These are phyloP conservation scores for Spinacia oleracea DNA, from an alignment of 179 eudicot species.

Conservation along the genomic window DNA sequence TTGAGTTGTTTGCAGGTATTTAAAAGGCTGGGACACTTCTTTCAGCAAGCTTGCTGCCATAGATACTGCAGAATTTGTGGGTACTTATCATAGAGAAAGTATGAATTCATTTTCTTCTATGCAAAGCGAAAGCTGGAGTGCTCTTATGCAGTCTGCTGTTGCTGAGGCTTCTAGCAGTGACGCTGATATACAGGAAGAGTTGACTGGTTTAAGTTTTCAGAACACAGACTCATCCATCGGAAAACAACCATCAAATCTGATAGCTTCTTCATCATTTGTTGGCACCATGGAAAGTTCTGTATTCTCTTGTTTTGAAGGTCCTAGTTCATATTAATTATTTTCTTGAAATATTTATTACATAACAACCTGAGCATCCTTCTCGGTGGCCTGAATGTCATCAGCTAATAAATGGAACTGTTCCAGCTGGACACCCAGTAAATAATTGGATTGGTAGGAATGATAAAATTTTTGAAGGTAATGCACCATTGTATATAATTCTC, in stretches of 20 bases:
- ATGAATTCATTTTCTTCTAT: conserved; percentile 44
- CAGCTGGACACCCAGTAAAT: conserved; percentile 6
- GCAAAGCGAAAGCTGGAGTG: conserved; percentile 91
- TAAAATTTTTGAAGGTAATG: background rate
- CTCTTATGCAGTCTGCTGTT: conserved; percentile 94
- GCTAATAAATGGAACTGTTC: background rate
- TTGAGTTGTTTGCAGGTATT: too few relatives aligned
- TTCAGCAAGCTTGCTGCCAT: conserved; percentile 50
- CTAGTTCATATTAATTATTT: background rate
- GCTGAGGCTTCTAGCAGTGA: conserved; percentile 70
- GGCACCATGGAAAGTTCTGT: conserved; percentile 7
- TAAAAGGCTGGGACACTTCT: conserved; percentile 69
- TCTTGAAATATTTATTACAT: background rate
- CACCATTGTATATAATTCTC: background rate
- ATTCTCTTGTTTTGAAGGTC: background rate
- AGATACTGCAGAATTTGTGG: conserved; percentile 34
- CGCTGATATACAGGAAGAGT: conserved; percentile 49
- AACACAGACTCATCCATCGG: conserved; percentile 37
- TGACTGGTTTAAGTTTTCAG: conserved; percentile 55
- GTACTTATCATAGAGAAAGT: conserved; percentile 27
- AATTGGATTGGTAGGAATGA: background rate
- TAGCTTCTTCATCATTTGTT: background rate
- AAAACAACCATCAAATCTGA: conserved; percentile 28
- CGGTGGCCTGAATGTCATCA: background rate
- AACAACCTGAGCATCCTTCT: background rate